Base-by-base conservation (phyloP, 345 rosid genomes). In the Euclidium syriacum region DNA sequence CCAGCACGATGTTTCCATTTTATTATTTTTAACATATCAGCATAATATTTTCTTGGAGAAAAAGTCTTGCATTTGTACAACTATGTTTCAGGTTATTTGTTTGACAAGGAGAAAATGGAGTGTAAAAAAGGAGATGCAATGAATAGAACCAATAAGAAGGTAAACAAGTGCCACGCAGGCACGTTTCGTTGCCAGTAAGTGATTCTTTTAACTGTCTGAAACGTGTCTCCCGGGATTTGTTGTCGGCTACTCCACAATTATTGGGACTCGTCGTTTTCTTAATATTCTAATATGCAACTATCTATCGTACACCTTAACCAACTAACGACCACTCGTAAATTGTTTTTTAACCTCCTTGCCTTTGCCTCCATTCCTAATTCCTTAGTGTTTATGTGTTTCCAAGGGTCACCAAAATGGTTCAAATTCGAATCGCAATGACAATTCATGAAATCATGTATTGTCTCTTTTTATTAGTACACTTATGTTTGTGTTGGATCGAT, bases 211-310 rank as follows among this genome's bases (percentile, higher is more conserved):
- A 54, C 26, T 68, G 73, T 68, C 73, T 41, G 30, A 68, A 68
- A 43, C 67, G 73, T 69, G 73, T 69, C 41, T 61, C 49, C 23
- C 47, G 55, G 67, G 56, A 52, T 61, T 10, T 69, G 52, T 58
- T 61, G 73, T 69, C 73, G 73, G 73, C 67, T 69, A 69, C 40
- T 69, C 73, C 67, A 35, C 62, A 52, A 43, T 61, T 60, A 69
- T 61, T 61, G 67, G 67, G 52, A 35, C 41, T 69, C 73, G 62
- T 69, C 67, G 73, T 52, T 44, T 52, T 39, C 36, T 17, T 29
- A 6, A 4, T 26, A 14, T 24, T 20, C 5, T 7, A 14, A 25
- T 10, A 26, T 60, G 35, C 6, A 68, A 51, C 65, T 24, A 27
- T 59, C 55, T 19, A 25, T 14, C 15, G 23, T 68, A 52, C 55